Conservation (phyloP, 2,329 filamentous ascomycete genomes). For the Colletotrichum chlorophyti region DNA sequence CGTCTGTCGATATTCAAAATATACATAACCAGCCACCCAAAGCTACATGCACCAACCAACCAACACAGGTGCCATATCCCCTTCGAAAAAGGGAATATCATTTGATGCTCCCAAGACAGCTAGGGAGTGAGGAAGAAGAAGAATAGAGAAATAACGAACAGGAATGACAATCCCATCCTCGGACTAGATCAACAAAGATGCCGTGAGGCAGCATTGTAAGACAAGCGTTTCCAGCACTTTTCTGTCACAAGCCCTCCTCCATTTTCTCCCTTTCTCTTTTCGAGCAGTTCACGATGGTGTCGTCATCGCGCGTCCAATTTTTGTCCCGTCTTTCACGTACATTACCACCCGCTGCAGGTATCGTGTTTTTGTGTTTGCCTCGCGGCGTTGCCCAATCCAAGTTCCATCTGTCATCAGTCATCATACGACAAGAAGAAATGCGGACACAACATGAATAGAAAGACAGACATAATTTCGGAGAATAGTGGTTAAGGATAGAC, state of each 20-base stretch:
- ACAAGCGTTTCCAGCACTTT: conserved; percentile 25
- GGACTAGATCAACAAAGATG: conserved; percentile 35
- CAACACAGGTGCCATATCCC: not conserved
- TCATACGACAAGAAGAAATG: conserved; percentile 6
- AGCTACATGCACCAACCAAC: not conserved
- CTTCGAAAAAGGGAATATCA: no score
- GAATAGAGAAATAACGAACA: conserved; percentile 26
- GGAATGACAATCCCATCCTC: not conserved
- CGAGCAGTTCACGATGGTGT: not conserved
- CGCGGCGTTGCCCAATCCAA: conserved; percentile 14
- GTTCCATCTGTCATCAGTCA: conserved; percentile 24
- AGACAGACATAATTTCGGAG: conserved; percentile 23
- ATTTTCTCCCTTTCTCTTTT: not conserved
- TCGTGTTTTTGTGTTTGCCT: conserved; percentile 11
- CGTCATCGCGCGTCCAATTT: no score
- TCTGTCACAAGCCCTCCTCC: not conserved
- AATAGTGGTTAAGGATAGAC: conserved; percentile 25
- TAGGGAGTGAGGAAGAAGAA: conserved; percentile 7
- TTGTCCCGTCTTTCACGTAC: conserved; percentile 6
- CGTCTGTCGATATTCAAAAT: no score
- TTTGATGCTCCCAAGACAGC: no score
- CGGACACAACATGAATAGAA: not conserved
- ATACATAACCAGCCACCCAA: no score
- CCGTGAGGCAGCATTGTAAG: conserved; percentile 40
- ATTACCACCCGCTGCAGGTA: conserved; percentile 7